Evolutionary conservation across 2,329 filamentous ascomycete genomes (phyloP).

Genomic region (Dothidotthia symphoricarpi): DNA sequence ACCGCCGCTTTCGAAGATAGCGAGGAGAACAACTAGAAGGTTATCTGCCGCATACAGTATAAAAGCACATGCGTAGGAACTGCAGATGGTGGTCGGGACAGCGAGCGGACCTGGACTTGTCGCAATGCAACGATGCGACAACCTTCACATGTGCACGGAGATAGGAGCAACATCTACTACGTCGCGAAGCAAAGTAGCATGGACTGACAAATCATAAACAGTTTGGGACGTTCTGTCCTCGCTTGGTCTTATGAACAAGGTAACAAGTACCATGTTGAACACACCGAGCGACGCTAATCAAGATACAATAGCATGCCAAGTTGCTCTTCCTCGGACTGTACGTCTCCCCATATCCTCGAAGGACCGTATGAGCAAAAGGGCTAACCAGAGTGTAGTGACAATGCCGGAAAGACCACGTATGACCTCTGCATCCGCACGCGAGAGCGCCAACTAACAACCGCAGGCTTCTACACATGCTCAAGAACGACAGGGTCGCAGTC

Average conservation of each 20-base stretch:
- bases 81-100: too few species aligned
- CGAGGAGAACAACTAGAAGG: neutral
- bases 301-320: slow-evolving; percentile 74
- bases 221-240: slow-evolving; percentile 88
- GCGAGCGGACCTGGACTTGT: neutral
- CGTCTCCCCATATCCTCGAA: neutral
- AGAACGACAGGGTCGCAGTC: slow-evolving; percentile 84
- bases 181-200: neutral
- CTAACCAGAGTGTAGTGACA: slow-evolving; percentile 77
- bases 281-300: too few species aligned
- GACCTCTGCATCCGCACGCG: neutral
- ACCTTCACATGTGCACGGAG: too few species aligned
- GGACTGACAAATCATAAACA: slow-evolving; percentile 36
- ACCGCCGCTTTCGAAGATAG: neutral
- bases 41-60: neutral
- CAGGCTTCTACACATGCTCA: slow-evolving; percentile 82
- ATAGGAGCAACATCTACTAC: neutral
- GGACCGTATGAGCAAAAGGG: neutral
- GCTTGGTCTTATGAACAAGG: slow-evolving; percentile 88
- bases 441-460: slow-evolving; percentile 9
- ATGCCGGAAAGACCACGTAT: slow-evolving; percentile 89
- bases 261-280: too few species aligned
- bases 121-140: neutral
- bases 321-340: slow-evolving; percentile 70
- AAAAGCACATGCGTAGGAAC: too few species aligned